Percentiles rank a stretch among this genome's conserved stretches.
Evolutionary conservation across 1,139 yeast species (phyloP).

Genomic region (Suhomyces yuchorum): DNA sequence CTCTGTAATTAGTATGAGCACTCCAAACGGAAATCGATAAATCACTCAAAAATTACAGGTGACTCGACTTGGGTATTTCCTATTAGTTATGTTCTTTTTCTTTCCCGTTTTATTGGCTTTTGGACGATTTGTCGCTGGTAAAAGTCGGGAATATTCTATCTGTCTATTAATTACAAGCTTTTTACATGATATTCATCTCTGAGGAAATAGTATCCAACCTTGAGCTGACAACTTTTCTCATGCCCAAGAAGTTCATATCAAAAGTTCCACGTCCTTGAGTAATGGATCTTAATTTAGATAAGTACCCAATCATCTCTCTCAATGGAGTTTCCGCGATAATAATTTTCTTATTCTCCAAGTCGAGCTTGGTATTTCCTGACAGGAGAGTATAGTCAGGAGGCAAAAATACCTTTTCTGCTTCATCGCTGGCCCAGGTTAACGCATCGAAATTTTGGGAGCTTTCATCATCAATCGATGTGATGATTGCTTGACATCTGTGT

Average conservation of each 20-base stretch:
- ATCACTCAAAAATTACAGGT: too few species aligned
- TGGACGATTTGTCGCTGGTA: too few species aligned
- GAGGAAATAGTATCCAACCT: constrained; percentile 37
- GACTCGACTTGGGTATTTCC: too few species aligned
- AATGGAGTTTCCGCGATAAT: constrained; percentile 81
- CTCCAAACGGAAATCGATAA: too few species aligned
- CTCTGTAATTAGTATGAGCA: too few species aligned
- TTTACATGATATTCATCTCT: constrained; percentile 21
- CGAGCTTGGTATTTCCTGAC: constrained; percentile 12
- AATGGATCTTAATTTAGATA: constrained; percentile 72
- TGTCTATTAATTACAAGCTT: background rate
- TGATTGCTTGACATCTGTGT: constrained; percentile 71
- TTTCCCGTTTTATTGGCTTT: too few species aligned
- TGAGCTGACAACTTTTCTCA: constrained; percentile 59
- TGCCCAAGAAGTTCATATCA: constrained; percentile 75
- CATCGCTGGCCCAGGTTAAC: constrained; percentile 48
- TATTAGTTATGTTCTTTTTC: too few species aligned
- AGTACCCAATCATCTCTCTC: constrained; percentile 87
- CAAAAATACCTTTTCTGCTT: constrained; percentile 53
- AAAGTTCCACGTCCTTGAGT: constrained; percentile 91
- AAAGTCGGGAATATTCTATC: too few species aligned
- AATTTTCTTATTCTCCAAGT: constrained; percentile 48
- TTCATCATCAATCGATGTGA: constrained; percentile 64
- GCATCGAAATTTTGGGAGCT: constrained; percentile 41
- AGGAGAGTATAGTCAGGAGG: constrained; percentile 60